Conservation (phyloP, 306 rosid genomes). For the Gleditsia sinensis region DNA sequence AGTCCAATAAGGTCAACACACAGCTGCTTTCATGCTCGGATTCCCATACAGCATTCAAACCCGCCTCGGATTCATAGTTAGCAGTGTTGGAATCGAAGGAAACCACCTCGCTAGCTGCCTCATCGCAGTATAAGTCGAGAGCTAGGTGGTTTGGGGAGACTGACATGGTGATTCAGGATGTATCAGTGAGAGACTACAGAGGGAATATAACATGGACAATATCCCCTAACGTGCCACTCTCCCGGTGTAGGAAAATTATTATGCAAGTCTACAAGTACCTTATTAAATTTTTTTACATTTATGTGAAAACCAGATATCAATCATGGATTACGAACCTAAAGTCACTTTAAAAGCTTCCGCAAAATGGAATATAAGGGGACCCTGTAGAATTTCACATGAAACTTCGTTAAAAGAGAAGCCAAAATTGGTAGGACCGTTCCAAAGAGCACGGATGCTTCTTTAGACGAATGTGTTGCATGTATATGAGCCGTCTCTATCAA, state of each 20-base stretch:
- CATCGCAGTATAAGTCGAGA: conserved; percentile 43
- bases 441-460: conserved; percentile 8
- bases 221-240: no score
- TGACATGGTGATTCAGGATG: conserved; percentile 35
- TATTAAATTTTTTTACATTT: background rate
- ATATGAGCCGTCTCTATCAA: background rate
- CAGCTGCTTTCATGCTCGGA: conserved; percentile 32
- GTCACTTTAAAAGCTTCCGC: background rate
- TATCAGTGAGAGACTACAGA: background rate
- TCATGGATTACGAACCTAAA: background rate
- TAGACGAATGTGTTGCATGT: background rate
- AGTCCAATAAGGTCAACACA: conserved; percentile 34
- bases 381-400: conserved; percentile 43
- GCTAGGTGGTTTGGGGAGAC: conserved; percentile 19
- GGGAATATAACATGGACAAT: no score
- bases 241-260: background rate
- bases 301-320: background rate
- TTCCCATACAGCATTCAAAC: conserved; percentile 17
- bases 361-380: conserved; percentile 18
- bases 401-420: conserved; percentile 39
- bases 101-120: conserved; percentile 34
- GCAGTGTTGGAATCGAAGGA: conserved; percentile 28
- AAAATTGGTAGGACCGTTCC: conserved; percentile 37
- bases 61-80: background rate
- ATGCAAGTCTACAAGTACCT: background rate